Percentiles rank a stretch among this genome's conserved stretches.
phyloP scores from a whole-genome alignment of 139 green algal genomes.

The Mesotaenium endlicherianum region DNA sequence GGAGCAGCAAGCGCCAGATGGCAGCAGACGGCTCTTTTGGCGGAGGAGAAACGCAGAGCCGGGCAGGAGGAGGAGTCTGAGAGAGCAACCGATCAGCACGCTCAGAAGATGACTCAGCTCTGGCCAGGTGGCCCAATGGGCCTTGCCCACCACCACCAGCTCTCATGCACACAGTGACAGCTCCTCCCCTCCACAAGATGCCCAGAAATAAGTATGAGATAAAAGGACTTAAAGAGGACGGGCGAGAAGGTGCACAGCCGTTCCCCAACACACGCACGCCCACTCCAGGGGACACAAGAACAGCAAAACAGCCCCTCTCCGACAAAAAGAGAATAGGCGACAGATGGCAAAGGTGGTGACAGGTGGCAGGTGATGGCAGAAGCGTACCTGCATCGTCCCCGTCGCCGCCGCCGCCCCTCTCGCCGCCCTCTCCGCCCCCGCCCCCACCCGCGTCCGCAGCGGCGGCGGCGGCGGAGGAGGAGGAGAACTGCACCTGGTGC shows the following conservation, averaged over 20 bases:
- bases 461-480: conserved; percentile 24
- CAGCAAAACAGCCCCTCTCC: neutral
- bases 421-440: neutral
- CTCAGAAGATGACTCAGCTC: too few species aligned
- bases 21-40: too few species aligned
- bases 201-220: too few species aligned
- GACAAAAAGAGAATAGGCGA: neutral
- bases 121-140: too few species aligned
- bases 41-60: too few species aligned
- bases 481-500: conserved; percentile 80
- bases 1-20: too few species aligned
- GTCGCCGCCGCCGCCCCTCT: neutral
- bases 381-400: neutral
- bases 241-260: neutral
- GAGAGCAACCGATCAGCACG: too few species aligned
- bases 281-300: neutral
- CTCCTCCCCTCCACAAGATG: too few species aligned
- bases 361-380: neutral
- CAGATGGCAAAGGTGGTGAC: neutral
- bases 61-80: too few species aligned
- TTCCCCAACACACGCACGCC: neutral
- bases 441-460: conserved; percentile 2
- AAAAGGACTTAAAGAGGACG: neutral
- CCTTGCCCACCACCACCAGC: too few species aligned
- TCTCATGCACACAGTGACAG: too few species aligned